These are phyloP conservation scores for Penicillium silybi DNA, from an alignment of 495 filamentous ascomycete species.

Conservation along the genomic window DNA sequence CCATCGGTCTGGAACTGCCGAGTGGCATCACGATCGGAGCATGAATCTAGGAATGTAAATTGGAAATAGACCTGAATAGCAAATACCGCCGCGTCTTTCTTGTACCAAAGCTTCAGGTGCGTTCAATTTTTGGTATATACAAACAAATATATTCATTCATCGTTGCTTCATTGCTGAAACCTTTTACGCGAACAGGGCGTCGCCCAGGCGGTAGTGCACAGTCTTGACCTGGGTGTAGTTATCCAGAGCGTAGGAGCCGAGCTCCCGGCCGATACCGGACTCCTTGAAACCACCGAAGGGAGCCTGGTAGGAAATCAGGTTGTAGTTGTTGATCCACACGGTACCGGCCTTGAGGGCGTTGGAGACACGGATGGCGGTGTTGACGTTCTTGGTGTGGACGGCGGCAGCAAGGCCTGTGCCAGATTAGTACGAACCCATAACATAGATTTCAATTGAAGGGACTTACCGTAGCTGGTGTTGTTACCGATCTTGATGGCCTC, in stretches of 20 bases:
- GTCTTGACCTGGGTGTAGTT: slow-evolving; percentile 88
- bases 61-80: not conserved
- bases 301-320: slow-evolving; percentile 74
- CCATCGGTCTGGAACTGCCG: slow-evolving; percentile 35
- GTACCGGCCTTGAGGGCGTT: slow-evolving; percentile 80
- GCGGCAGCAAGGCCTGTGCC: slow-evolving; percentile 72
- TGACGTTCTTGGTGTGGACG: slow-evolving; percentile 89
- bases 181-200: slow-evolving; percentile 55
- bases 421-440: not conserved
- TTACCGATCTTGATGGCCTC: slow-evolving; percentile 82
- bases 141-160: slow-evolving; percentile 6
- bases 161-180: slow-evolving; percentile 3
- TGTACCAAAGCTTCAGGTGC: not conserved
- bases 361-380: slow-evolving; percentile 85
- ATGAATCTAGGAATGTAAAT: not conserved
- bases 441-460: not conserved
- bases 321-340: slow-evolving; percentile 94
- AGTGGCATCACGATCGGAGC: slow-evolving; percentile 32
- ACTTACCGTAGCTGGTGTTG: slow-evolving; percentile 64
- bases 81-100: too few species aligned
- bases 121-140: slow-evolving; percentile 15
- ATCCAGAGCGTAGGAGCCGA: slow-evolving; percentile 86
- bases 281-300: slow-evolving; percentile 95
- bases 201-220: slow-evolving; percentile 58
- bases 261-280: slow-evolving; percentile 88